phyloP scores from a whole-genome alignment of 73 alveolate species.

The Paramecium bursaria region DNA sequence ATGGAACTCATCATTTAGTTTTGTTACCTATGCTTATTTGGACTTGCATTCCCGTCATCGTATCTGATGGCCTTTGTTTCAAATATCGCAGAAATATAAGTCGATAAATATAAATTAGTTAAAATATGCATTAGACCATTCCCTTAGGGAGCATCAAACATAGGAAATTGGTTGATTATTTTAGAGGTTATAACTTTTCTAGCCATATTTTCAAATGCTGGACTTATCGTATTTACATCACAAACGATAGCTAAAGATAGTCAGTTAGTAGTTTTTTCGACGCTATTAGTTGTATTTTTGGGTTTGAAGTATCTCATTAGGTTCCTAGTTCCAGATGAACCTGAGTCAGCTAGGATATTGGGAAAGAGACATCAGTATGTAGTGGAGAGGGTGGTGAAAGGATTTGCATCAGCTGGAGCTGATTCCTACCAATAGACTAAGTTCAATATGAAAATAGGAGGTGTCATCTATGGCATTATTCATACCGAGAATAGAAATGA shows the following conservation, averaged over 20 bases:
- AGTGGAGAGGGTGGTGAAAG: slow-evolving; percentile 59
- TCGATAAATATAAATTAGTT: slow-evolving; percentile 63
- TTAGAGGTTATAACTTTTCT: slow-evolving; percentile 65
- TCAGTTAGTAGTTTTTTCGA: slow-evolving; percentile 10
- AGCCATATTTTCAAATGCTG: slow-evolving; percentile 71
- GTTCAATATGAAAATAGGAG: slow-evolving; percentile 31
- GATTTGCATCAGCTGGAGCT: not conserved
- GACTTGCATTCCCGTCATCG: slow-evolving; percentile 74
- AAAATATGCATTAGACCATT: slow-evolving; percentile 69
- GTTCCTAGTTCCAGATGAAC: slow-evolving; percentile 58
- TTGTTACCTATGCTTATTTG: slow-evolving; percentile 64
- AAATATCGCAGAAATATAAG: slow-evolving; percentile 67
- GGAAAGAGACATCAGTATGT: slow-evolving; percentile 48
- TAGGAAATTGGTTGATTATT: slow-evolving; percentile 71
- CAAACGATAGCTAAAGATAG: not conserved
- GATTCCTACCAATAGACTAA: not conserved
- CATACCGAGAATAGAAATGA: too few species aligned
- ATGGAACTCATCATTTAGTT: slow-evolving; percentile 71
- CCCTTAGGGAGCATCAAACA: slow-evolving; percentile 69
- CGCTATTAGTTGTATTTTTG: slow-evolving; percentile 6
- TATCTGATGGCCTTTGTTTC: slow-evolving; percentile 60
- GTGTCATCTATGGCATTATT: not conserved
- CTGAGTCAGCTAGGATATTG: slow-evolving; percentile 56
- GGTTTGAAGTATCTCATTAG: slow-evolving; percentile 58
- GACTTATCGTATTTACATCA: slow-evolving; percentile 27